Conservation (phyloP, 2,329 filamentous ascomycete genomes). For the Sporothrix schenckii region DNA sequence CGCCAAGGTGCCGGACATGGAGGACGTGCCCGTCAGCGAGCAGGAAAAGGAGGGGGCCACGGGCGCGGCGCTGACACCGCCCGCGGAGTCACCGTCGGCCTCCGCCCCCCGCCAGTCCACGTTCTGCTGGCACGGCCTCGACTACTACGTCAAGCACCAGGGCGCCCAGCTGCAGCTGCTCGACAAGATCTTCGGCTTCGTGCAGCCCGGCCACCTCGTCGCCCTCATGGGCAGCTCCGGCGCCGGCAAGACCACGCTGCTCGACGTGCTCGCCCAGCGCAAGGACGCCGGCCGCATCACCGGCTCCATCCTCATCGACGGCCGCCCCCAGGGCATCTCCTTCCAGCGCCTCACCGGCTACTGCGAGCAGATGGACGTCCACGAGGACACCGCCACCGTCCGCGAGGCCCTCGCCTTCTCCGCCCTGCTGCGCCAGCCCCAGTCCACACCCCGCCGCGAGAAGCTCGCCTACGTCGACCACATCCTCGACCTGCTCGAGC, state of each 20-base stretch:
- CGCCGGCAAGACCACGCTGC: constrained; percentile 84
- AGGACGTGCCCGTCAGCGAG: background rate
- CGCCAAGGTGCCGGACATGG: background rate
- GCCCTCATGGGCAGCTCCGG: constrained; percentile 80
- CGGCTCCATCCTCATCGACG: constrained; percentile 77
- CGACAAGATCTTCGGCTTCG: constrained; percentile 80
- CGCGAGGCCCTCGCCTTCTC: constrained; percentile 76
- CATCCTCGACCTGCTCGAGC: constrained; percentile 67
- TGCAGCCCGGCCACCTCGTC: constrained; percentile 77
- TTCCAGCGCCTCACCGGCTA: constrained; percentile 49
- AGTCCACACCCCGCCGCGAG: constrained; percentile 63
- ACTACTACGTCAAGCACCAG: constrained; percentile 65
- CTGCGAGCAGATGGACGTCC: constrained; percentile 81
- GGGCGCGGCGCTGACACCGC: constrained; percentile 43
- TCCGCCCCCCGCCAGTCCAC: constrained; percentile 55
- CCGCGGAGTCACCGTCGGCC: background rate
- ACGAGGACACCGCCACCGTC: constrained; percentile 72
- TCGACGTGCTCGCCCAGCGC: constrained; percentile 79
- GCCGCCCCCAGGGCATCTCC: constrained; percentile 52
- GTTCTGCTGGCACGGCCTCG: constrained; percentile 75
- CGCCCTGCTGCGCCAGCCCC: constrained; percentile 71
- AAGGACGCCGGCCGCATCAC: constrained; percentile 76
- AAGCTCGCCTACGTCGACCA: constrained; percentile 77
- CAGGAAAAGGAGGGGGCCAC: background rate
- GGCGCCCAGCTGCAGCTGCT: constrained; percentile 69